Evolutionary conservation across 2,329 filamentous ascomycete species (phyloP), one percentile per base, ranked within the genome.

Genomic region (Diaporthe citriasiana): DNA sequence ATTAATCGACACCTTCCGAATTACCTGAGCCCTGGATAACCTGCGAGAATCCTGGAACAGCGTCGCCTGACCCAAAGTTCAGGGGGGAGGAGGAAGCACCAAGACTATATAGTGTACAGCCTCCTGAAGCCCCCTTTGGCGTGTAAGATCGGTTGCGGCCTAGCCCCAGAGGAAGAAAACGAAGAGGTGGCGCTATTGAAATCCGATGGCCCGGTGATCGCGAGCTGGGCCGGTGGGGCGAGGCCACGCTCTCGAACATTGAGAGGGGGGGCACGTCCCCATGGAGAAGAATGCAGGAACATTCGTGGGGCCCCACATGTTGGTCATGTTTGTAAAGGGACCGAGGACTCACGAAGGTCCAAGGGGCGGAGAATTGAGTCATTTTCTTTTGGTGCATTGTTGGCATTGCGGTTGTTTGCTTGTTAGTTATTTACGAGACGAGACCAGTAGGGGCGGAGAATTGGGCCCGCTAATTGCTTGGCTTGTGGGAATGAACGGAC

Each of bases 181-280:
- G 45, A 27, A 6, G 45, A 35, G 30, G 63, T 66, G 63, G 63
- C 38, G 7, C 33, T 51, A 38, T 40, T 33, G 10, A 19, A 13
- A 47, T 22, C 30, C n/a, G 45, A 51, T 66, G 45, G 63, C 45
- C 63, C 63, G 45, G 63, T 51, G 63, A 25, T 66, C 45, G 63
- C 45, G 45, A 66, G 51, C 13, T 38, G 63, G 63, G 45, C 27
- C 63, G 45, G 12, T 66, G 30, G 63, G 30, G 12, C 38, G 22
- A 66, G 45, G 63, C 63, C 63, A 66, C 45, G 63, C 63, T 53
- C 63, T 66, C 63, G 63, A 66, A 66, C 22, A 1, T 25, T 27
- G 33, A 15, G 12, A 10, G 25, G 22, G 60, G 45, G 45, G n/a
- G 45, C 60, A 66, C 45, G 60, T 27, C 63, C 63, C 63, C 63